Evolutionary conservation across 257 asterid genomes (phyloP), one percentile per base, ranked within the genome.

Genomic region (Vinca minor): DNA sequence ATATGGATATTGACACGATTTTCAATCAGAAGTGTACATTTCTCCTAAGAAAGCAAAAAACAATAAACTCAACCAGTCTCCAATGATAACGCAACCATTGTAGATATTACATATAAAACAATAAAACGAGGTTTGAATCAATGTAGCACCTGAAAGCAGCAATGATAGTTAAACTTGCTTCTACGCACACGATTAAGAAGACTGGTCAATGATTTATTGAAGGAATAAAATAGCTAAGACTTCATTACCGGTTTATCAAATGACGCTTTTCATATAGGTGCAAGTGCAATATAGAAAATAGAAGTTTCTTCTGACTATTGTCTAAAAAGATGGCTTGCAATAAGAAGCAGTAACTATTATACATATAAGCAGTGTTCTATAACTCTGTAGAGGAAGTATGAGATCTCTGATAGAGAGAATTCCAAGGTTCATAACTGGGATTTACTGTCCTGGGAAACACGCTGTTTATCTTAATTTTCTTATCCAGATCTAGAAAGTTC

Each of bases 1-100:
- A 85, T 83, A 71, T 79, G 84, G 74, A 89, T 76, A 67, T 59
- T 75, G n/a, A 79, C 79, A 56, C 52, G 77, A 52, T 80, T 83
- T 58, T 80, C 96, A 34, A 44, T 62, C 25, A 72, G 79, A 58
- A 60, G 72, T 20, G 46, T 52, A 14, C 60, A 54, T 69, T 81
- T 81, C 64, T 79, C 88, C 96, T 84, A 69, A 46, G 39, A 75
- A 60, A 64, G 47, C 49, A 66, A 44, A 50, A 25, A 23, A 4
- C 44, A 48, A 25, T 18, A 9, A 34, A 18, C 13, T 17, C 32
- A 49, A 25, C 26, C 26, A 8, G 29, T 41, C 17, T 31, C 23
- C 25, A 28, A 15, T 55, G n/a, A 47, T 39, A 21, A 6, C 56
- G 32, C 59, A 59, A 49, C 11, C 54, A 29, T 15, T 1, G 31